These are phyloP conservation scores for Przewalskia tangutica DNA, from an alignment of 257 asterid species.

Conservation along the genomic window DNA sequence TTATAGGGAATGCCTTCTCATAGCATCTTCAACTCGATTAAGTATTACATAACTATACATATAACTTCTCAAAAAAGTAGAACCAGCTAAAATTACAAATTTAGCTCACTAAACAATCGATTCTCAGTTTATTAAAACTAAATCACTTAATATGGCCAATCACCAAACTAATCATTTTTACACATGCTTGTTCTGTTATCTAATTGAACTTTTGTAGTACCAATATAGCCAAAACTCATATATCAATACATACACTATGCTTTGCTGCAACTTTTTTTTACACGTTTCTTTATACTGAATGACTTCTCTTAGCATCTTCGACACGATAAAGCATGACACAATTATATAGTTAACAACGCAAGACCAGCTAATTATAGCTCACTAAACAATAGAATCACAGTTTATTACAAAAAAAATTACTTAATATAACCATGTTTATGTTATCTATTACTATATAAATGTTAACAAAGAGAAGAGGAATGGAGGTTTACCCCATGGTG, in stretches of 20 bases:
- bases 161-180: no score
- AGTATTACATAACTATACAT: background rate
- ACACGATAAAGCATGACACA: background rate
- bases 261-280: background rate
- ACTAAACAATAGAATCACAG: background rate
- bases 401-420: no score
- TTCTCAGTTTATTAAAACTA: no score
- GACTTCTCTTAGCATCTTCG: background rate
- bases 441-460: no score
- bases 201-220: no score
- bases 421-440: no score
- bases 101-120: no score
- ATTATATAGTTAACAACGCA: background rate
- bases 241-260: background rate
- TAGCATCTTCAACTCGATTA: background rate
- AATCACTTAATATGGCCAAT: no score
- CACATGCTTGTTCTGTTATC: no score
- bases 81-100: no score
- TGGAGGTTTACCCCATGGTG: conserved; percentile 4
- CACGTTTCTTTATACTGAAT: background rate
- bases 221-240: background rate
- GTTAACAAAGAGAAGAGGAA: background rate
- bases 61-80: no score
- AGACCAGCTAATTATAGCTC: background rate
- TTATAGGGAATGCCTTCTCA: no score